Evolutionary conservation across 352 stramenopile species (phyloP), one percentile per base, ranked within the genome.

Genomic region (Phytophthora ramorum): DNA sequence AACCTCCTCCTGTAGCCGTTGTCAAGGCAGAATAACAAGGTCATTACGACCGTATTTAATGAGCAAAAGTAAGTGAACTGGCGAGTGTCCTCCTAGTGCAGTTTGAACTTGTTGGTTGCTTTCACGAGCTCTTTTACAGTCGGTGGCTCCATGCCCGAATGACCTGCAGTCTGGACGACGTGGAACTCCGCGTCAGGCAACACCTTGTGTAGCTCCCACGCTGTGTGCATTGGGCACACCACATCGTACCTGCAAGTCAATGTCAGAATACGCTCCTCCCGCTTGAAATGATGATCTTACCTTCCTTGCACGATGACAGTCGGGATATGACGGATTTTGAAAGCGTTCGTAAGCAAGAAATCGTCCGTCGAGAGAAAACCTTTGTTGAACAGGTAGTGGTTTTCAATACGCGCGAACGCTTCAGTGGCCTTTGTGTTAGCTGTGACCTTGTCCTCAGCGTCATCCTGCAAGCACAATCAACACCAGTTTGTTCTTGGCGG

Each of bases 321-420:
- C 14, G 90, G 90, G 58, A 97, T 96, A 72, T 97, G 83, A 30
- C 83, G 81, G 63, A 97, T 96, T 75, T 95, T 91, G 71, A 87
- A 79, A 47, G 85, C 86, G 52, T 97, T 89, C 49, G 92, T 84
- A 38, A 95, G 78, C 48, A 97, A 62, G 52, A 91, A 96, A 46
- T 86, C 81, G 66, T 95, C 82, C 20, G 51, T 72, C 6, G 83
- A 73, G 69, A 97, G 95, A 73, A 93, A 97, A 34, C 87, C 91
- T 30, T 87, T 79, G 75, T 97, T 78, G 47, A 90, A 69, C 32
- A 97, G 96, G 75, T 95, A 97, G 71, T 97, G 89, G 74, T 93
- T 96, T 74, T 97, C 90, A 53, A 97, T 97, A 48, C 91, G 81
- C n/a, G 89, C 91, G 67, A 97, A 97, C 6, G 90, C 86, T 54